Percentiles rank a stretch among this genome's conserved stretches.
These are phyloP conservation scores for Castanea sativa DNA, from an alignment of 306 rosid species.

Conservation along the genomic window DNA sequence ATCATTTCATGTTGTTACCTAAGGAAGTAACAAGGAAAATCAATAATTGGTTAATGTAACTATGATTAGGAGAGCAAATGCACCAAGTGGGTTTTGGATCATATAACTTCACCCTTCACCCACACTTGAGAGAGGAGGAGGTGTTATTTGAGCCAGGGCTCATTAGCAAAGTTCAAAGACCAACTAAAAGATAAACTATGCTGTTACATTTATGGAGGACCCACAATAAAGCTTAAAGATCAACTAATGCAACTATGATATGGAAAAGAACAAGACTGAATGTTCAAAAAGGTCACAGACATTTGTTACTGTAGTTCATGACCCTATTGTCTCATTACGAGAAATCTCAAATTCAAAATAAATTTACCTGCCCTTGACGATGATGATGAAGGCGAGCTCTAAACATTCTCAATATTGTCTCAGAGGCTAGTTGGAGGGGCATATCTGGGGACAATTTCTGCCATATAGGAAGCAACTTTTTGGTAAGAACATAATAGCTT, in stretches of 20 bases:
- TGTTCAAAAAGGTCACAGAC: background rate
- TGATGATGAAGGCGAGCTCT: constrained; percentile 95
- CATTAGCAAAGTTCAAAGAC: background rate
- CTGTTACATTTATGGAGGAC: background rate
- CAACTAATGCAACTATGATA: background rate
- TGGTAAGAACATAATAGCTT: constrained; percentile 1
- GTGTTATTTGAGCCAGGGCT: no score
- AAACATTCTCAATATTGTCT: constrained; percentile 83
- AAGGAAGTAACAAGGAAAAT: background rate
- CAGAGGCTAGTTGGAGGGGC: constrained; percentile 98
- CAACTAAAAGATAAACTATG: background rate
- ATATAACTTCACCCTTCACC: no score
- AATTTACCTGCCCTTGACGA: constrained; percentile 82
- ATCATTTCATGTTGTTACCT: background rate
- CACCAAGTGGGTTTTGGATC: no score
- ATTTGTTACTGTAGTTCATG: background rate
- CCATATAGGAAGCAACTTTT: constrained; percentile 23
- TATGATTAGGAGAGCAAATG: background rate
- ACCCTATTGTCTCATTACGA: background rate
- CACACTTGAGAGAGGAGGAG: no score
- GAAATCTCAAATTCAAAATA: constrained; percentile 7
- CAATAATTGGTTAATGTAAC: background rate
- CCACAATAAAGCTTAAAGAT: background rate
- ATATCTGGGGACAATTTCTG: constrained; percentile 90
- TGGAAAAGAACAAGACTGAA: constrained; percentile 8